Evolutionary conservation across 2,329 filamentous ascomycete genomes (phyloP).

Genomic region (Colletotrichum sojae): DNA sequence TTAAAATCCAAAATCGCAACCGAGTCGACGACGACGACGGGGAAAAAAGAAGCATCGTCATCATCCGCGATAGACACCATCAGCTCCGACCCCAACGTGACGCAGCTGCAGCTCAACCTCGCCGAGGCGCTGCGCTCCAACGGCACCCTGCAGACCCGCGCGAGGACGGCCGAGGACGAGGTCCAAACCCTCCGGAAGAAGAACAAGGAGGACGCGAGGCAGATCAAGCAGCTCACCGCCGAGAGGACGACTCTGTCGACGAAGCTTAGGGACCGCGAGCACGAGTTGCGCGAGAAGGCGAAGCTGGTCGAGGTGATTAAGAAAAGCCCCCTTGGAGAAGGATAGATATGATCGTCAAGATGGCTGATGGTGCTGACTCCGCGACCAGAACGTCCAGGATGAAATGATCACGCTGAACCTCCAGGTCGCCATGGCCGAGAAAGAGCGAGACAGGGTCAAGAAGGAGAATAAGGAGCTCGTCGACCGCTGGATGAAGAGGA

Average conservation of each 20-base stretch:
- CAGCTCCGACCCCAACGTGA: constrained; percentile 51
- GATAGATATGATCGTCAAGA: no score
- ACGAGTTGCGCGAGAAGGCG: constrained; percentile 87
- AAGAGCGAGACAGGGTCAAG: constrained; percentile 79
- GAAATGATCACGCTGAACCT: constrained; percentile 91
- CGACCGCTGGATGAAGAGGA: constrained; percentile 90
- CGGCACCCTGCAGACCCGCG: constrained; percentile 74
- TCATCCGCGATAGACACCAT: constrained; percentile 27
- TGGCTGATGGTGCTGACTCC: constrained; percentile 24
- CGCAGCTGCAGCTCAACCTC: constrained; percentile 77
- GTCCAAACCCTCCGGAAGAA: constrained; percentile 74
- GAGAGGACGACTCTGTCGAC: constrained; percentile 74
- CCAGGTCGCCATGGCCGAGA: constrained; percentile 88
- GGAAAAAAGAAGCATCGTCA: constrained; percentile 35
- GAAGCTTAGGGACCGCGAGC: constrained; percentile 83
- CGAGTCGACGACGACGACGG: constrained; percentile 37
- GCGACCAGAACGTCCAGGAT: constrained; percentile 82
- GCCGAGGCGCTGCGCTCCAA: constrained; percentile 83
- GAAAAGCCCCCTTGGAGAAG: no score
- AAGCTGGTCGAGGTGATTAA: constrained; percentile 79
- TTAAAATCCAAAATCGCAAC: constrained; percentile 49
- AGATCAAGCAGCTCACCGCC: constrained; percentile 72
- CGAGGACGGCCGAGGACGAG: constrained; percentile 75
- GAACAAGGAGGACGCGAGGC: constrained; percentile 70
- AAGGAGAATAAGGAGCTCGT: constrained; percentile 91